Conservation (phyloP, 169 alveolate species). For the Cryptosporidium viatorum region DNA sequence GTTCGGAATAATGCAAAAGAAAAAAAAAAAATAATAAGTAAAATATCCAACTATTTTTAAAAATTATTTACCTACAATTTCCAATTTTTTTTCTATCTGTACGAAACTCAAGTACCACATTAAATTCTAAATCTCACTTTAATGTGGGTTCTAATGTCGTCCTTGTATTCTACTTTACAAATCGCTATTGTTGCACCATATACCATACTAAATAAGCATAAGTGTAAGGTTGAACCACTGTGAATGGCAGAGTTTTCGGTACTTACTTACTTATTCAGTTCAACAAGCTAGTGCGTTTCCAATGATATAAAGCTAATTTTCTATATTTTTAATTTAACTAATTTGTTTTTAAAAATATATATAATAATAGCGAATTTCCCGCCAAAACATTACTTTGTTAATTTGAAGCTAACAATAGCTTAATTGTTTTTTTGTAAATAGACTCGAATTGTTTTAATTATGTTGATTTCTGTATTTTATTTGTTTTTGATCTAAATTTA, state of each 20-base stretch:
- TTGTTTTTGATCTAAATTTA: neutral
- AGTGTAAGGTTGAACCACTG: neutral
- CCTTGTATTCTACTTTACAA: neutral
- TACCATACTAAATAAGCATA: slow-evolving; percentile 20
- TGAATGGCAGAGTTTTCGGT: neutral
- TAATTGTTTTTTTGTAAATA: neutral
- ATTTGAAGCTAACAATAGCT: neutral
- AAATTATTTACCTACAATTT: neutral
- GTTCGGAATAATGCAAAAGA: neutral
- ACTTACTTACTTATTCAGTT: slow-evolving; percentile 2
- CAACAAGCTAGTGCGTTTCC: neutral
- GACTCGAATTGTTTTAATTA: neutral
- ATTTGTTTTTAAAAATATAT: neutral
- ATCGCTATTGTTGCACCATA: slow-evolving; percentile 7
- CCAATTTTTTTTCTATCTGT: neutral
- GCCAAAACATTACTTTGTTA: neutral
- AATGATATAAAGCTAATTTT: neutral
- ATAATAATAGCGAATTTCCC: neutral
- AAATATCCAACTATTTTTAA: too few relatives aligned
- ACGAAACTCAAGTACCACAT: slow-evolving; percentile 30
- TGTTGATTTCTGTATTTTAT: neutral
- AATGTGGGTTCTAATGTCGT: slow-evolving; percentile 30
- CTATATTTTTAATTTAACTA: neutral
- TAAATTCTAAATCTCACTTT: neutral
- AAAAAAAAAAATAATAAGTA: neutral